Percentiles rank a stretch among this genome's conserved stretches.
phyloP scores from a whole-genome alignment of 1,284 basidiomycete species.

The Neonothopanus nambi region DNA sequence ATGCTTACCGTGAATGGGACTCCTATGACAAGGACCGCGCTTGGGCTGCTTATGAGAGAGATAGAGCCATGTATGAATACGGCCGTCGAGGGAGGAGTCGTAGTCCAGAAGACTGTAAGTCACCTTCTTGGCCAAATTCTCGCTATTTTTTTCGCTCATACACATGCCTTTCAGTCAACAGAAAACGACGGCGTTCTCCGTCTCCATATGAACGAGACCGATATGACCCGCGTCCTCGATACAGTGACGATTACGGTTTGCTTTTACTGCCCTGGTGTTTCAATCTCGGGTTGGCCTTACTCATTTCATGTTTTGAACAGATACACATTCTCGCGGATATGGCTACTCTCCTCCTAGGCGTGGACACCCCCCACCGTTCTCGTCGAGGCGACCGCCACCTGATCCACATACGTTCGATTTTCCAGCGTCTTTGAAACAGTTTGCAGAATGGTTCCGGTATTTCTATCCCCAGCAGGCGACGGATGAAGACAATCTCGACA shows the following conservation, averaged over 20 bases:
- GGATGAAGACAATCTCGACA: slow-evolving; percentile 79
- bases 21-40: slow-evolving; percentile 62
- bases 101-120: slow-evolving; percentile 75
- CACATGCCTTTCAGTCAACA: slow-evolving; percentile 41
- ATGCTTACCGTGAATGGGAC: slow-evolving; percentile 68
- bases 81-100: slow-evolving; percentile 70
- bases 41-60: slow-evolving; percentile 64
- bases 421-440: slow-evolving; percentile 80
- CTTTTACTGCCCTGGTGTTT: slow-evolving; percentile 12
- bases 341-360: slow-evolving; percentile 19
- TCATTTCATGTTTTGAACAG: slow-evolving; percentile 33
- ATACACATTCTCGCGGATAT: slow-evolving; percentile 63
- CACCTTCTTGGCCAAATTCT: neutral
- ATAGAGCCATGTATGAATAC: slow-evolving; percentile 64
- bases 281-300: neutral
- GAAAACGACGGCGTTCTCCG: slow-evolving; percentile 81
- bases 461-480: slow-evolving; percentile 74
- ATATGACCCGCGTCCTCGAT: slow-evolving; percentile 79
- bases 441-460: slow-evolving; percentile 88
- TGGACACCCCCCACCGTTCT: slow-evolving; percentile 60
- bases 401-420: slow-evolving; percentile 86
- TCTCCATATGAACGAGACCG: slow-evolving; percentile 85
- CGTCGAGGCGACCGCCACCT: slow-evolving; percentile 55
- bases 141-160: neutral
- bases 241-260: slow-evolving; percentile 78